Evolutionary conservation across 805 yeast genomes (phyloP).

Genomic region (Sungouiozyma intestinalis): DNA sequence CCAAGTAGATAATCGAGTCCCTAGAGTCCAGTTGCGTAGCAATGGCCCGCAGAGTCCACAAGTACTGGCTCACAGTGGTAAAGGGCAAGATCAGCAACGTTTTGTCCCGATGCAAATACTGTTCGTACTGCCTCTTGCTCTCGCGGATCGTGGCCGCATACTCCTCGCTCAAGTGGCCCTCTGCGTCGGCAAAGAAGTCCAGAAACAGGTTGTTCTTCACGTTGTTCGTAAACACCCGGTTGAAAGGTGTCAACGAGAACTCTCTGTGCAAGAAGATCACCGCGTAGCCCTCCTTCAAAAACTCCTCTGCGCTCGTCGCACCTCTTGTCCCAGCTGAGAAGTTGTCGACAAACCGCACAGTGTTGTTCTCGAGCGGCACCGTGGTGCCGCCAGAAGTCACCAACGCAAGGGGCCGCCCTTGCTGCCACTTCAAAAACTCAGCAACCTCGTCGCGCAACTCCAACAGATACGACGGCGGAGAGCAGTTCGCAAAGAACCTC

Average conservation of each 20-base stretch:
- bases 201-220: conserved; percentile 59
- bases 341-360: conserved; percentile 91
- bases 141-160: conserved; percentile 51
- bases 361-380: conserved; percentile 91
- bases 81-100: conserved; percentile 57
- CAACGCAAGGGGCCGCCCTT: conserved; percentile 50
- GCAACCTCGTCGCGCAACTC: conserved; percentile 46
- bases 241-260: conserved; percentile 80
- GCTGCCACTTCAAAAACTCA: conserved; percentile 52
- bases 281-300: conserved; percentile 75
- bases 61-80: conserved; percentile 88
- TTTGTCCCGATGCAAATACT: conserved; percentile 17
- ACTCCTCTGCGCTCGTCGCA: conserved; percentile 87
- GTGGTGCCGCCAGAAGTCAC: conserved; percentile 97
- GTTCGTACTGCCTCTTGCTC: conserved; percentile 38
- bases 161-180: conserved; percentile 42
- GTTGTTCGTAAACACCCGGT: conserved; percentile 64
- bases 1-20: conserved; percentile 72
- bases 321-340: conserved; percentile 97
- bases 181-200: conserved; percentile 62
- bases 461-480: conserved; percentile 61
- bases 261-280: conserved; percentile 88
- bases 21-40: conserved; percentile 47
- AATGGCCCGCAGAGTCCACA: conserved; percentile 65
- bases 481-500: conserved; percentile 58